phyloP scores from a whole-genome alignment of 2,329 filamentous ascomycete genomes.

The Achaetomium macrosporum region DNA sequence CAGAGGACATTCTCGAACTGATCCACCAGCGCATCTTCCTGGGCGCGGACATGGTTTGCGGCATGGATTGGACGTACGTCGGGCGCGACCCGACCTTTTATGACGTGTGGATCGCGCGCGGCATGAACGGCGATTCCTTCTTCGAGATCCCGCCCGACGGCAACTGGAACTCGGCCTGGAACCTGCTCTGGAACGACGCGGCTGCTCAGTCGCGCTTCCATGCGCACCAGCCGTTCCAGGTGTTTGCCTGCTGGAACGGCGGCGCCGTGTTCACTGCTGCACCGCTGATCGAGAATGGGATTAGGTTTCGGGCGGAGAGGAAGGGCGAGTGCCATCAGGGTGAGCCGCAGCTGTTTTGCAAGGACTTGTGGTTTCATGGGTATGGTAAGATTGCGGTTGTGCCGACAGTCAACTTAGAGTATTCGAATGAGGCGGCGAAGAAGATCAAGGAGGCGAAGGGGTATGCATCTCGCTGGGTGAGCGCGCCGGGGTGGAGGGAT shows the following conservation, averaged over 20 bases:
- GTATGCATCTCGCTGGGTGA: constrained; percentile 32
- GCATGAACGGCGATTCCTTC: constrained; percentile 47
- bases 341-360: constrained; percentile 51
- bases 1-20: constrained; percentile 53
- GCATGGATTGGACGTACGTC: constrained; percentile 51
- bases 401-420: constrained; percentile 50
- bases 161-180: constrained; percentile 43
- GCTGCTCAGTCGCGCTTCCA: constrained; percentile 29
- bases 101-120: constrained; percentile 51
- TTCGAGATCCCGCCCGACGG: constrained; percentile 47
- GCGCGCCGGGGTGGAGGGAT: constrained; percentile 27
- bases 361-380: constrained; percentile 49
- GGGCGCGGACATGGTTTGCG: constrained; percentile 51
- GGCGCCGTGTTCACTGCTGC: constrained; percentile 42
- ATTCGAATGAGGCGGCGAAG: constrained; percentile 40
- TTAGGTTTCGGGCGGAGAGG: constrained; percentile 40
- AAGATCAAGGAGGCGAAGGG: constrained; percentile 47
- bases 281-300: constrained; percentile 38
- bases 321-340: constrained; percentile 46
- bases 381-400: constrained; percentile 50
- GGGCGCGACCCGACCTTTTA: constrained; percentile 46
- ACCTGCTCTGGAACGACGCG: constrained; percentile 48
- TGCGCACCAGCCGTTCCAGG: constrained; percentile 46
- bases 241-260: constrained; percentile 58
- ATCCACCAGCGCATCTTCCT: constrained; percentile 41